Evolutionary conservation across 106 monocot genomes (phyloP).

Genomic region (Platanthera guangdongensis): DNA sequence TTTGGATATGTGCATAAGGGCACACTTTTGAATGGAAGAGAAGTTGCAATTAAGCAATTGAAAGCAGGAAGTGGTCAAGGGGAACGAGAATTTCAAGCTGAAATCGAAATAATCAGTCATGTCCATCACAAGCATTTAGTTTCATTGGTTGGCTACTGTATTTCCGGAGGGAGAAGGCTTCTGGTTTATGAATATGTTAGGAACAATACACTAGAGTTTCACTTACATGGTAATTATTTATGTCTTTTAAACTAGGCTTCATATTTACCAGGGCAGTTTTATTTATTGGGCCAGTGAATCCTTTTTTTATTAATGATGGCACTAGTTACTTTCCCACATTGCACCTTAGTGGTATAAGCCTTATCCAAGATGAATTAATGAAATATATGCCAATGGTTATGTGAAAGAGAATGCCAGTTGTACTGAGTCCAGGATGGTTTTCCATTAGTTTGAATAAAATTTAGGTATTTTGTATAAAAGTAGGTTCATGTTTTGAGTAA

Average conservation of each 20-base stretch:
- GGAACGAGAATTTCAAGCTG: conserved; percentile 47
- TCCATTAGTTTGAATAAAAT: no score
- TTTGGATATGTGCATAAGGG: conserved; percentile 53
- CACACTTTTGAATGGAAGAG: conserved; percentile 27
- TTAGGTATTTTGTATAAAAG: no score
- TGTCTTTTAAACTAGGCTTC: not conserved
- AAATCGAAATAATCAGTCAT: conserved; percentile 47
- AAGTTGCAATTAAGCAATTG: conserved; percentile 50
- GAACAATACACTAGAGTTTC: conserved; percentile 46
- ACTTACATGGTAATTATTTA: conserved; percentile 38
- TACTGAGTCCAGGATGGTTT: no score
- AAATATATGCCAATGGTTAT: no score
- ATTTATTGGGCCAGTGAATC: not conserved
- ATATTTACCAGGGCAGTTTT: not conserved
- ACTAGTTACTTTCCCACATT: not conserved
- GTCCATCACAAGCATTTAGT: conserved; percentile 55
- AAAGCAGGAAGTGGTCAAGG: conserved; percentile 39
- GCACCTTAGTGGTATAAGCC: not conserved
- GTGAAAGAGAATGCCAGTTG: no score
- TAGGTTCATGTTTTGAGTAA: no score
- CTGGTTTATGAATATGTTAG: conserved; percentile 53
- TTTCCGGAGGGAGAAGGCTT: conserved; percentile 30
- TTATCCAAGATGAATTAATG: no score
- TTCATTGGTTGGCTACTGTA: conserved; percentile 51
- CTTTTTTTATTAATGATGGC: no score